These are phyloP conservation scores for Alternaria sp. DNA, from an alignment of 2,329 filamentous ascomycete species.

Conservation along the genomic window DNA sequence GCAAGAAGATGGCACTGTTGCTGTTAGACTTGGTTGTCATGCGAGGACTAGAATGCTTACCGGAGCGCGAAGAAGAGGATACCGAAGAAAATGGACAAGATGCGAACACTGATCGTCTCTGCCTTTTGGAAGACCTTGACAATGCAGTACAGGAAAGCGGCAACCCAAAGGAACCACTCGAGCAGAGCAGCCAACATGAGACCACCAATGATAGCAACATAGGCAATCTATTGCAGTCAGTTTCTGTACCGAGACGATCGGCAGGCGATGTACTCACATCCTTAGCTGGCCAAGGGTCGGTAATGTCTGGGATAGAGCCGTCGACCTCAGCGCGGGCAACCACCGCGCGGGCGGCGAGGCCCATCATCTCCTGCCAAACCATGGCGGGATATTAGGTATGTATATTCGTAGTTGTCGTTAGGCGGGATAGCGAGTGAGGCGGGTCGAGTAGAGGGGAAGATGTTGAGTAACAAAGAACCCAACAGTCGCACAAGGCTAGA, in stretches of 20 bases:
- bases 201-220: constrained; percentile 79
- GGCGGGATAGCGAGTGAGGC: constrained; percentile 24
- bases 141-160: constrained; percentile 92
- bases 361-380: constrained; percentile 30
- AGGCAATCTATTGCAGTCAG: constrained; percentile 73
- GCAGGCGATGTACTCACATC: constrained; percentile 47
- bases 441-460: constrained; percentile 25
- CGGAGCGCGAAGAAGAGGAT: constrained; percentile 77
- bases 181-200: constrained; percentile 86
- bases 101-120: constrained; percentile 82
- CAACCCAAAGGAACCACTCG: constrained; percentile 94
- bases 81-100: constrained; percentile 80
- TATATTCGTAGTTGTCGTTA: constrained; percentile 28
- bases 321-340: constrained; percentile 37
- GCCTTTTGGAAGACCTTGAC: constrained; percentile 89
- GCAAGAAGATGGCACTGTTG: constrained; percentile 80
- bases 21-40: constrained; percentile 25
- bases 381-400: constrained; percentile 34
- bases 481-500: constrained; percentile 44
- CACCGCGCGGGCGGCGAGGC: constrained; percentile 38
- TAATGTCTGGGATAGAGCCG: constrained; percentile 44
- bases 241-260: background rate
- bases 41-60: constrained; percentile 57
- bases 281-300: constrained; percentile 51
- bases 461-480: constrained; percentile 38